Evolutionary conservation across 805 yeast genomes (phyloP).

Genomic region (Teunomyces panamensis): DNA sequence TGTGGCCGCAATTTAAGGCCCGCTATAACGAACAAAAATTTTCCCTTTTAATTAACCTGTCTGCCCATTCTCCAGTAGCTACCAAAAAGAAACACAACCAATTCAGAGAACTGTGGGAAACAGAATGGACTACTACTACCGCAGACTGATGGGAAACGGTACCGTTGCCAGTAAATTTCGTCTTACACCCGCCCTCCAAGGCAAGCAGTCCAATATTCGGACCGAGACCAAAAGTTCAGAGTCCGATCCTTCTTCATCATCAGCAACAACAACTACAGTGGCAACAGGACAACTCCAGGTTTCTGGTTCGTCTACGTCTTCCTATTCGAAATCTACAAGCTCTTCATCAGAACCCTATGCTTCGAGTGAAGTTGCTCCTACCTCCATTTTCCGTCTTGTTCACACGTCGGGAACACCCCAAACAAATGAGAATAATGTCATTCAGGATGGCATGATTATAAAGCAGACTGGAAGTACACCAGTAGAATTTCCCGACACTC

Average conservation of each 20-base stretch:
- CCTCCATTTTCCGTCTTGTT: not conserved
- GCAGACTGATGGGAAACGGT: conserved; percentile 39
- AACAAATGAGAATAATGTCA: not conserved
- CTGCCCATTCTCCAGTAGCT: not conserved
- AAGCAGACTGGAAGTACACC: conserved; percentile 1
- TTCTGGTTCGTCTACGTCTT: too few relatives aligned
- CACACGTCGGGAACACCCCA: not conserved
- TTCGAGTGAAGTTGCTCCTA: not conserved
- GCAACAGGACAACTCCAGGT: not conserved
- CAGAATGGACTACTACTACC: conserved; percentile 34
- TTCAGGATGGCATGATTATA: not conserved
- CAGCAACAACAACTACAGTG: not conserved
- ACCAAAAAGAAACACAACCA: not conserved
- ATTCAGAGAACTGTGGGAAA: not conserved
- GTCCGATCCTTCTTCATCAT: not conserved
- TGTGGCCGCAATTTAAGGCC: conserved; percentile 10
- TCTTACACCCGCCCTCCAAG: conserved; percentile 14
- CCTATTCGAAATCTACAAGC: not conserved
- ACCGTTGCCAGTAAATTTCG: conserved; percentile 37
- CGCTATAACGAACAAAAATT: conserved; percentile 4
- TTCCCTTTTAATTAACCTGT: not conserved
- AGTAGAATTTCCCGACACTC: conserved; percentile 15
- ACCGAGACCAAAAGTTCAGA: not conserved
- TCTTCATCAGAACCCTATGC: not conserved
- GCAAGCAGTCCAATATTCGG: conserved; percentile 18